phyloP scores from a whole-genome alignment of 352 stramenopile species.

The Pythium insidiosum region DNA sequence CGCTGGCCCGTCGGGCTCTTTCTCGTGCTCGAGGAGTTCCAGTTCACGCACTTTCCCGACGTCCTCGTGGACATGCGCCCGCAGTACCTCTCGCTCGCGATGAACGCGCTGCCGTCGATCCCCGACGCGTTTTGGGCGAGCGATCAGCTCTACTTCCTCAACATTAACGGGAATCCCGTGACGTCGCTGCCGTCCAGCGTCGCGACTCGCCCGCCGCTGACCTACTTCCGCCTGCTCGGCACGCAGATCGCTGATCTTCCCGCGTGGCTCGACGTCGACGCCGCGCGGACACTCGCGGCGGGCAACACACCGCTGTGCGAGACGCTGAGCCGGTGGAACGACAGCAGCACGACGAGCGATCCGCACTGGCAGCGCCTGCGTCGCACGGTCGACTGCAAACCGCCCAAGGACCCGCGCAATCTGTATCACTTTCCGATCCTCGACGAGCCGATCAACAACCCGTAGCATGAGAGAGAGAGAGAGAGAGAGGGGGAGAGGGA shows the following conservation, averaged over 20 bases:
- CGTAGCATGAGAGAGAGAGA: no score
- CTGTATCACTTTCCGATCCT: constrained; percentile 4
- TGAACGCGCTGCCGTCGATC: neutral
- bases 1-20: constrained; percentile 5
- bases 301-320: neutral
- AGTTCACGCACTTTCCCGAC: neutral
- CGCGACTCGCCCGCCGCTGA: no score
- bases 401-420: neutral
- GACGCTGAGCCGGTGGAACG: no score
- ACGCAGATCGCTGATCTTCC: neutral
- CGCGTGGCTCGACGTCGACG: neutral
- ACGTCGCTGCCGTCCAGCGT: no score
- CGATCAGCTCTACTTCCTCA: neutral
- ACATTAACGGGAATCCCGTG: no score
- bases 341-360: no score
- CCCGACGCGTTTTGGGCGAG: neutral
- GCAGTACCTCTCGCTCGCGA: neutral
- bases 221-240: constrained; percentile 3
- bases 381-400: constrained; percentile 12
- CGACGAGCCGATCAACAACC: constrained; percentile 5
- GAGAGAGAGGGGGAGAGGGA: no score
- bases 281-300: neutral
- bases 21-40: constrained; percentile 10
- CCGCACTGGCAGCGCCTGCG: no score
- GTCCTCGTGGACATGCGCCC: neutral